A percentile compares a stretch with the other conserved stretches of the same genome.
These are phyloP conservation scores for Psilocybe sp. DNA, from an alignment of 768 basidiomycete genomes.

Conservation along the genomic window DNA sequence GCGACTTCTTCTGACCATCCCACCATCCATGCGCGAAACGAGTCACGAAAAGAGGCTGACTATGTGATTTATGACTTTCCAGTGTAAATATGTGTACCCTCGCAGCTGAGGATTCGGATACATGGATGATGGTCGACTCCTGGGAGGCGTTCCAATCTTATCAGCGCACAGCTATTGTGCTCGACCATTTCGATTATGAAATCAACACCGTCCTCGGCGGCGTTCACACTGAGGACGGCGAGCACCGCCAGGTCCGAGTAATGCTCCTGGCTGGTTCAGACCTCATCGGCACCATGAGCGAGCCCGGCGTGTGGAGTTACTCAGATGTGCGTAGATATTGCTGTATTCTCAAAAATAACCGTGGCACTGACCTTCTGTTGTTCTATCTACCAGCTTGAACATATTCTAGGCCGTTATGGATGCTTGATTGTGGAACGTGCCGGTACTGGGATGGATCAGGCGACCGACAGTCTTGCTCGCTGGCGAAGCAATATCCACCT, in stretches of 20 bases:
- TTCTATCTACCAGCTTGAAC: slow-evolving; percentile 66
- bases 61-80: slow-evolving; percentile 20
- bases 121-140: slow-evolving; percentile 96
- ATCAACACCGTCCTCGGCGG: slow-evolving; percentile 87
- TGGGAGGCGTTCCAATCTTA: slow-evolving; percentile 98
- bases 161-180: slow-evolving; percentile 93
- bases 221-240: slow-evolving; percentile 67
- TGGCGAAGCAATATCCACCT: slow-evolving; percentile 87
- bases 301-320: slow-evolving; percentile 97
- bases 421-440: slow-evolving; percentile 94
- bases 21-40: slow-evolving; percentile 14
- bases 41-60: slow-evolving; percentile 10
- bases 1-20: slow-evolving; percentile 15
- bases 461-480: slow-evolving; percentile 68
- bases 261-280: slow-evolving; percentile 98
- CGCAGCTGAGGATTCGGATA: slow-evolving; percentile 85
- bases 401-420: slow-evolving; percentile 94
- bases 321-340: slow-evolving; percentile 68
- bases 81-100: slow-evolving; percentile 88
- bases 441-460: slow-evolving; percentile 87
- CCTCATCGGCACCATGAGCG: slow-evolving; percentile 95
- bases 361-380: slow-evolving; percentile 2
- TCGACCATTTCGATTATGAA: slow-evolving; percentile 96
- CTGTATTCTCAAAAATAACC: slow-evolving; percentile 4
- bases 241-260: slow-evolving; percentile 73